Evolutionary conservation across 441 rosid genomes (phyloP).

Genomic region (Pelargonium myrrhifolium): DNA sequence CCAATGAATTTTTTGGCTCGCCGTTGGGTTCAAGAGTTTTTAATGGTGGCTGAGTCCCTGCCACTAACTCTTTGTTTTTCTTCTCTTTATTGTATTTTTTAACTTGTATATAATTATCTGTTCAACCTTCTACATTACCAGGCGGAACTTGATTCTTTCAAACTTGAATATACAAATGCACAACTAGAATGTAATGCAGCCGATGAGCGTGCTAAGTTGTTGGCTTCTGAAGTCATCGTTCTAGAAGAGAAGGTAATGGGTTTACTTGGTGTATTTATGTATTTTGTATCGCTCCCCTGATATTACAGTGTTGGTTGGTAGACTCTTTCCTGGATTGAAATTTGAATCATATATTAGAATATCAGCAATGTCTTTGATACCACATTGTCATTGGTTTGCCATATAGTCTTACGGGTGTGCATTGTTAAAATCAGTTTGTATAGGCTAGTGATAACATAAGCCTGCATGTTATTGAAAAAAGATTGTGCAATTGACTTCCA

Average conservation of each 20-base stretch:
- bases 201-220: constrained; percentile 79
- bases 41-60: background rate
- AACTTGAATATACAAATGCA: constrained; percentile 63
- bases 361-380: too few species aligned
- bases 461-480: background rate
- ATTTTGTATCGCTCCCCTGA: too few species aligned
- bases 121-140: constrained; percentile 20
- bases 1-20: too few species aligned
- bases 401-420: too few species aligned
- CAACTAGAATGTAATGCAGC: constrained; percentile 83
- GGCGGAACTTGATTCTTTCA: constrained; percentile 79
- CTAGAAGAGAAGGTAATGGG: constrained; percentile 90
- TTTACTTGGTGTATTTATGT: constrained; percentile 12
- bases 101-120: background rate
- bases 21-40: too few species aligned
- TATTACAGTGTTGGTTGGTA: background rate
- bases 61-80: background rate
- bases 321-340: too few species aligned
- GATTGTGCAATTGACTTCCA: background rate
- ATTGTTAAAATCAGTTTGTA: too few species aligned
- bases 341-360: too few species aligned
- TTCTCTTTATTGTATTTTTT: background rate
- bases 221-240: constrained; percentile 94
- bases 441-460: too few species aligned
- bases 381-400: too few species aligned